A percentile compares a stretch with the other conserved stretches of the same genome.
phyloP scores from a whole-genome alignment of 2,329 filamentous ascomycete species.

The Diaporthe velutina region DNA sequence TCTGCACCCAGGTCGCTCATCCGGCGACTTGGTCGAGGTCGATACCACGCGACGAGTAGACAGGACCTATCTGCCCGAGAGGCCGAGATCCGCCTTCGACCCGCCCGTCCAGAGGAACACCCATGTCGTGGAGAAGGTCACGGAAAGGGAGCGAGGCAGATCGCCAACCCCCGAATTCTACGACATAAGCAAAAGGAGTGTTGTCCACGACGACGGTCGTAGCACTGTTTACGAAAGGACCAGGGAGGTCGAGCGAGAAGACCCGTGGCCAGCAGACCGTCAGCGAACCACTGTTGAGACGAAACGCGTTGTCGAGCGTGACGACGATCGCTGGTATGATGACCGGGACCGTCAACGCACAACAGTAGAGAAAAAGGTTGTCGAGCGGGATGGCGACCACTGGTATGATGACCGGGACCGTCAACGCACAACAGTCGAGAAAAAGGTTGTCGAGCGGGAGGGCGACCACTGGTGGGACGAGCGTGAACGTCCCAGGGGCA shows the following conservation, averaged over 20 bases:
- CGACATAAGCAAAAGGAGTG: slow-evolving; percentile 36
- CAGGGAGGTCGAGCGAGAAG: slow-evolving; percentile 42
- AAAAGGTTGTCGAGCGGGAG: slow-evolving; percentile 39
- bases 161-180: slow-evolving; percentile 37
- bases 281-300: slow-evolving; percentile 35
- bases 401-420: slow-evolving; percentile 42
- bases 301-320: slow-evolving; percentile 35
- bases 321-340: slow-evolving; percentile 39
- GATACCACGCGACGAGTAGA: slow-evolving; percentile 55
- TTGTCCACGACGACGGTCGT: slow-evolving; percentile 44
- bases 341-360: slow-evolving; percentile 40
- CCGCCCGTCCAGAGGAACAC: slow-evolving; percentile 46
- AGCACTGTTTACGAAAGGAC: slow-evolving; percentile 43
- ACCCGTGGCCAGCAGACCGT: slow-evolving; percentile 35
- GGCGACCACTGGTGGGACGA: slow-evolving; percentile 42
- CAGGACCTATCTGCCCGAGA: slow-evolving; percentile 57
- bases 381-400: slow-evolving; percentile 36
- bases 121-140: slow-evolving; percentile 47
- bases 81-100: slow-evolving; percentile 65
- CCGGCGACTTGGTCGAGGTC: slow-evolving; percentile 57
- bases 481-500: slow-evolving; percentile 46
- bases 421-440: slow-evolving; percentile 34
- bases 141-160: slow-evolving; percentile 48
- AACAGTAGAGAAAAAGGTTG: slow-evolving; percentile 37
- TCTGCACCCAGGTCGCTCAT: slow-evolving; percentile 48